Percentiles rank a stretch among this genome's conserved stretches.
Evolutionary conservation across 768 basidiomycete species (phyloP).

Genomic region (Guyanaporus albipodus): DNA sequence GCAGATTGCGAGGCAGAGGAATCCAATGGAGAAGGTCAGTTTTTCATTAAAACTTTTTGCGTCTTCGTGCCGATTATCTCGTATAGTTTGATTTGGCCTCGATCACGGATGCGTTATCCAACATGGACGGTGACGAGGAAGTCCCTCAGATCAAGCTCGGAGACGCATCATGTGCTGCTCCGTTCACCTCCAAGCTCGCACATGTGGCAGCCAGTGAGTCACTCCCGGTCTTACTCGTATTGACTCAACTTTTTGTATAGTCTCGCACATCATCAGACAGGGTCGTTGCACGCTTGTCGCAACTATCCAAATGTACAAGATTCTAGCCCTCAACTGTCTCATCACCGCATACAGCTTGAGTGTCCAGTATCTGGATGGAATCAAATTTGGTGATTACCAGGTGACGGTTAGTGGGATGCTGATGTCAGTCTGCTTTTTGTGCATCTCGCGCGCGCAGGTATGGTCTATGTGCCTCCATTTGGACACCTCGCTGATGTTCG

Average conservation of each 20-base stretch:
- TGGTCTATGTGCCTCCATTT: slow-evolving; percentile 17
- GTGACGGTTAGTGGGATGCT: slow-evolving; percentile 89
- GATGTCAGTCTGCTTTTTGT: slow-evolving; percentile 98
- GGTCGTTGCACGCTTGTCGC: slow-evolving; percentile 98
- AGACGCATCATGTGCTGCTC: slow-evolving; percentile 98
- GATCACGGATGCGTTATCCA: slow-evolving; percentile 82
- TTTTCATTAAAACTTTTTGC: background rate
- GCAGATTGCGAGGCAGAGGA: slow-evolving; percentile 64
- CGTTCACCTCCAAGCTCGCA: slow-evolving; percentile 97
- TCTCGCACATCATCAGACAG: slow-evolving; percentile 96
- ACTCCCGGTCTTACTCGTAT: background rate
- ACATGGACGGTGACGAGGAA: slow-evolving; percentile 93
- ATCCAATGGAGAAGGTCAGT: slow-evolving; percentile 87
- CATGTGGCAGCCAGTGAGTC: slow-evolving; percentile 92
- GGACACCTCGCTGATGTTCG: background rate
- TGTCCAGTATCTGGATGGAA: slow-evolving; percentile 96
- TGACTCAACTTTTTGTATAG: slow-evolving; percentile 36
- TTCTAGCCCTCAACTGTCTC: slow-evolving; percentile 93
- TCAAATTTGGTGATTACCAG: slow-evolving; percentile 99
- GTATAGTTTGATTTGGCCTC: slow-evolving; percentile 68
- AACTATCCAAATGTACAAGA: slow-evolving; percentile 99
- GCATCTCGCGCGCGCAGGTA: slow-evolving; percentile 96
- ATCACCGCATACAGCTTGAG: slow-evolving; percentile 98
- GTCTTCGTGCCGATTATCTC: slow-evolving; percentile 12
- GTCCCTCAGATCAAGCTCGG: slow-evolving; percentile 98